Evolutionary conservation across 192 early-diverging fungal species (phyloP).

Genomic region (Physocladia obscura): DNA sequence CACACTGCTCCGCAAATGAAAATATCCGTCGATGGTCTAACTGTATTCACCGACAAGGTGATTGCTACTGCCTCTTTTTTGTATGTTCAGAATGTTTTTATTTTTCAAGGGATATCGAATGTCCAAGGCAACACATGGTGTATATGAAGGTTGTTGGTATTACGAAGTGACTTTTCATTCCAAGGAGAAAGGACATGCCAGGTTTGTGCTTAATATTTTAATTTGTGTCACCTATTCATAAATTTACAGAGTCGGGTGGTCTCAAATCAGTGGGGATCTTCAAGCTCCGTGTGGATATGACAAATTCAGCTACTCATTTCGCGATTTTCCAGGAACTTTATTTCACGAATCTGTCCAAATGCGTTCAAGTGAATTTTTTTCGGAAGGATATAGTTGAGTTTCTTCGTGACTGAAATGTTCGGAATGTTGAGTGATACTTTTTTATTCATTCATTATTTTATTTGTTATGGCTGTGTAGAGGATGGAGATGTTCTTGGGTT

Average conservation of each 20-base stretch:
- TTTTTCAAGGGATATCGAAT: conserved; percentile 61
- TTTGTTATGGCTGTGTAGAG: conserved; percentile 19
- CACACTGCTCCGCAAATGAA: conserved; percentile 69
- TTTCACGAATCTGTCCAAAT: conserved; percentile 51
- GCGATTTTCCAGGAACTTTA: conserved; percentile 64
- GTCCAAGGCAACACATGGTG: conserved; percentile 75
- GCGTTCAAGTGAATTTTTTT: conserved; percentile 16
- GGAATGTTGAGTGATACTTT: too few species aligned
- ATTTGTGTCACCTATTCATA: neutral
- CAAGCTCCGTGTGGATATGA: conserved; percentile 78
- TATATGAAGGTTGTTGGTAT: conserved; percentile 73
- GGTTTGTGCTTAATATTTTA: conserved; percentile 18
- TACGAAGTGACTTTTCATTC: conserved; percentile 64
- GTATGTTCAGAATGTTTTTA: neutral
- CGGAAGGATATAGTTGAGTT: conserved; percentile 42
- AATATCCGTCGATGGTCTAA: conserved; percentile 55
- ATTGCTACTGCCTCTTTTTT: neutral
- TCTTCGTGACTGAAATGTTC: neutral
- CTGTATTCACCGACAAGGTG: conserved; percentile 65
- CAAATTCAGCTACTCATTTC: conserved; percentile 68
- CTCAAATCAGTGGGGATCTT: conserved; percentile 74
- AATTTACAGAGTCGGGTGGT: conserved; percentile 65
- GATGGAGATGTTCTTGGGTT: conserved; percentile 45
- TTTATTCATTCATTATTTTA: conserved; percentile 1
- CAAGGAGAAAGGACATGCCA: conserved; percentile 51